Evolutionary conservation across 805 yeast genomes (phyloP), one percentile per base, ranked within the genome.

Genomic region (Candida chauliodis): DNA sequence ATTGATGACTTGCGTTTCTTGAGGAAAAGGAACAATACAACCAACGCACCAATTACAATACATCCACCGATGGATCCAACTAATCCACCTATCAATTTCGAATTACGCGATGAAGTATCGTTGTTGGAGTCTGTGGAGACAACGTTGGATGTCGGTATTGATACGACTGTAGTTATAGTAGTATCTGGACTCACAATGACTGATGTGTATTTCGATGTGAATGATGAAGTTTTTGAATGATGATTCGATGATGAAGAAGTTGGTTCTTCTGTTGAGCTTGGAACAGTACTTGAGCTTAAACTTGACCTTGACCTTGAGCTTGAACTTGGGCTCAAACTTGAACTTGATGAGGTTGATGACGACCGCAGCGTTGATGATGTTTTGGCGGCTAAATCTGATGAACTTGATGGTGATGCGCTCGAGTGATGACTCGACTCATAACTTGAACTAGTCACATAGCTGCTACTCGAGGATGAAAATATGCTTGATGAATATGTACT

Each of bases 31-130:
- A 66, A 59, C 13, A 67, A 42, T 9, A 61, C 54, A 8, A 66
- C 70, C 14, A 65, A 43, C 2, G 55, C 51, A 0, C 69, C 71
- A 30, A 68, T 59, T n/a, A 66, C 53, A 19, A 68, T 58, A 14
- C 69, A 56, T 9, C 74, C 74, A n/a, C 73, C 74, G 17, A 68
- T 59, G 2, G 71, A 64, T 0, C 74, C 74, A n/a, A 68, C 73
- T 11, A 68, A 50, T 1, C 74, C 73, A 3, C 74, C 74, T 16
- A 68, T 65, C 29, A 68, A 51, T 43, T 60, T 65, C 26, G 67
- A 54, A 43, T 61, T 64, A 16, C 47, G 49, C 23, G 47, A 41
- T 18, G 52, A 30, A n/a, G n/a, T n/a, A 26, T 42, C 38, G 34
- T 34, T 38, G 10, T 43, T 36, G 14, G 39, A 38, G 8, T 53